Conservation (phyloP, 805 yeast genomes). For the Sungouiella blattae region DNA sequence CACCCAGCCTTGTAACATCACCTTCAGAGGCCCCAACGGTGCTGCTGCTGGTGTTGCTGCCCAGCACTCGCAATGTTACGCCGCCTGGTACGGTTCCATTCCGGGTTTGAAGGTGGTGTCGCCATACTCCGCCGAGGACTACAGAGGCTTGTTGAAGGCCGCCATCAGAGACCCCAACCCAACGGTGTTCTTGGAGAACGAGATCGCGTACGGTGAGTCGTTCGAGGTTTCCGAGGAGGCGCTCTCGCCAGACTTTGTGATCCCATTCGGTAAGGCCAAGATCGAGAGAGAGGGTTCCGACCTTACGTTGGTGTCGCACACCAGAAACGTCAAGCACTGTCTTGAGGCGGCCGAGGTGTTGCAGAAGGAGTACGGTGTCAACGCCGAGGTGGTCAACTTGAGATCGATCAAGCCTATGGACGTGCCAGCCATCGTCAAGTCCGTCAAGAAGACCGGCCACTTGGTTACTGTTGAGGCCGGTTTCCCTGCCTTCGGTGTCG, state of each 20-base stretch:
- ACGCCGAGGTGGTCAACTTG: conserved; percentile 91
- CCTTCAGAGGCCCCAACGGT: conserved; percentile 99
- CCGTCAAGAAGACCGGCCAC: conserved; percentile 96
- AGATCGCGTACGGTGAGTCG: conserved; percentile 87
- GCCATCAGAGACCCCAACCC: conserved; percentile 99
- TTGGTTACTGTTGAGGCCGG: conserved; percentile 95
- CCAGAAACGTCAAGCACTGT: conserved; percentile 85
- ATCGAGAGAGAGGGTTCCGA: conserved; percentile 92
- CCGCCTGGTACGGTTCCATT: conserved; percentile 97
- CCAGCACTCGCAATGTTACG: conserved; percentile 96
- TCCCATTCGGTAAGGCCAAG: conserved; percentile 95
- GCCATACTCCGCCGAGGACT: conserved; percentile 94
- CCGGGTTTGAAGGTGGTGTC: conserved; percentile 97
- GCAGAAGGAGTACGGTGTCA: conserved; percentile 79
- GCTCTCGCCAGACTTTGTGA: conserved; percentile 78
- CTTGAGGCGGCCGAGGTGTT: conserved; percentile 86
- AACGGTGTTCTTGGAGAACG: conserved; percentile 93
- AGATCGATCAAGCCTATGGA: conserved; percentile 98
- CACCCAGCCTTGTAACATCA: conserved; percentile 92
- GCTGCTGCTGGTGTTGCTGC: conserved; percentile 99
- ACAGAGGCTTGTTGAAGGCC: conserved; percentile 92
- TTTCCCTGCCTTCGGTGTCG: conserved; percentile 98
- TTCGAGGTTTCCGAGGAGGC: conserved; percentile 90
- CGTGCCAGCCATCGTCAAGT: conserved; percentile 74
- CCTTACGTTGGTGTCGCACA: conserved; percentile 83